Evolutionary conservation across 2,329 filamentous ascomycete species (phyloP).

Genomic region (Pseudocercospora fijiensis): DNA sequence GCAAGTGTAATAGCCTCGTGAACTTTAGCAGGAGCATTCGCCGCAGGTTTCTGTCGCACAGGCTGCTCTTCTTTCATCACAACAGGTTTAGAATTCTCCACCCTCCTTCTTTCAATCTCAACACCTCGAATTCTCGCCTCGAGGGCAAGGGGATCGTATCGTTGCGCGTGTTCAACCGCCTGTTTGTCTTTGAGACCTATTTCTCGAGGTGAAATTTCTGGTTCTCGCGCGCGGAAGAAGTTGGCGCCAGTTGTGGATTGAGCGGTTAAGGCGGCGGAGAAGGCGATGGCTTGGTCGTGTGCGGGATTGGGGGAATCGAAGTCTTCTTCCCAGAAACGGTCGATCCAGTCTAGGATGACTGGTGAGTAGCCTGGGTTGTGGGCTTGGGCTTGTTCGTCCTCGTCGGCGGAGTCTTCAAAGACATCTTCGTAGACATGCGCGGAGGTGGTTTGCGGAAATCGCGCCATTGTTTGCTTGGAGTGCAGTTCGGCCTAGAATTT

Average conservation of each 20-base stretch:
- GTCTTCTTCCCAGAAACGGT: not conserved
- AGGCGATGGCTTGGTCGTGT: not conserved
- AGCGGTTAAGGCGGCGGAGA: not conserved
- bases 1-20: not conserved
- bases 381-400: not conserved
- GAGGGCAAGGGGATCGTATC: not conserved
- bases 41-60: not conserved
- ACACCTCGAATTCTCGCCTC: not conserved
- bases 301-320: not conserved
- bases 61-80: not conserved
- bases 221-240: not conserved
- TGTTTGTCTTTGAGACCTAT: not conserved
- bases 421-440: not conserved
- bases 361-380: not conserved
- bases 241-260: not conserved
- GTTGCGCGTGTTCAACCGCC: not conserved
- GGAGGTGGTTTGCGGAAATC: not conserved
- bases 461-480: not conserved
- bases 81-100: not conserved
- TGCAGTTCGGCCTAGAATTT: not conserved
- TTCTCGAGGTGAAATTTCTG: not conserved
- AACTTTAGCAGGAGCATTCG: not conserved
- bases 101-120: not conserved
- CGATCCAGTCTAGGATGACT: not conserved
- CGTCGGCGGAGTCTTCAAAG: not conserved